Percentiles rank a stretch among this genome's conserved stretches.
Conservation (phyloP, 306 rosid species). For the Acacia confusa region DNA sequence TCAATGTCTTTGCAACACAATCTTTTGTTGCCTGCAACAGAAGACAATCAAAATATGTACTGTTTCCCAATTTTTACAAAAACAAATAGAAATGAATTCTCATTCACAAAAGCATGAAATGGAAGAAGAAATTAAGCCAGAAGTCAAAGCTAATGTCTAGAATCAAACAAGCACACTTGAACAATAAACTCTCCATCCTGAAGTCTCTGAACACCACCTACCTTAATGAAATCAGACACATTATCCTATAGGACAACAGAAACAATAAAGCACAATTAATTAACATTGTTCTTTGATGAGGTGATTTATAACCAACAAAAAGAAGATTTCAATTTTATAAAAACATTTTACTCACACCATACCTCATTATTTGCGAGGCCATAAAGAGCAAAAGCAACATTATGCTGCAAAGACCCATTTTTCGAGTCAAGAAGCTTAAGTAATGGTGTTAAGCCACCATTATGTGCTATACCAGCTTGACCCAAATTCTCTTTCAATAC, state of each 20-base stretch:
- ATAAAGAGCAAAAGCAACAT: slow-evolving; percentile 97
- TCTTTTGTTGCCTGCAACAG: slow-evolving; percentile 83
- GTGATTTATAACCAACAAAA: slow-evolving; percentile 22
- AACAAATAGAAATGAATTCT: slow-evolving; percentile 8
- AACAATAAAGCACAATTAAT: slow-evolving; percentile 32
- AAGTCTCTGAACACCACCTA: slow-evolving; percentile 92
- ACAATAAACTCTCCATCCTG: slow-evolving; percentile 98
- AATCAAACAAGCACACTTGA: slow-evolving; percentile 44
- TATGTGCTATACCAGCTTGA: slow-evolving; percentile 98
- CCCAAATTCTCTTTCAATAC: neutral
- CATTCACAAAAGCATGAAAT: slow-evolving; percentile 26
- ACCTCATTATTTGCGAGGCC: slow-evolving; percentile 99
- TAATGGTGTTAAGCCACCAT: slow-evolving; percentile 87
- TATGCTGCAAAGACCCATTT: slow-evolving; percentile 98
- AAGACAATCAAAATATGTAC: slow-evolving; percentile 31
- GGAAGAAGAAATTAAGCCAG: slow-evolving; percentile 16
- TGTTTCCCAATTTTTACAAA: slow-evolving; percentile 8
- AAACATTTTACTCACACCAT: slow-evolving; percentile 22
- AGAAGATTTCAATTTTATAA: slow-evolving; percentile 19
- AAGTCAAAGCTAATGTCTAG: neutral
- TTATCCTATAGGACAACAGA: slow-evolving; percentile 74
- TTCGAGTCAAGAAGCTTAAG: slow-evolving; percentile 96
- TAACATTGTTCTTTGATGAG: slow-evolving; percentile 31
- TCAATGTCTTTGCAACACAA: too few relatives aligned
- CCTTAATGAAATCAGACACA: slow-evolving; percentile 94